Percentiles rank a stretch among this genome's conserved stretches.
Evolutionary conservation across 257 asterid genomes (phyloP).

Genomic region (Eustoma russellianum): DNA sequence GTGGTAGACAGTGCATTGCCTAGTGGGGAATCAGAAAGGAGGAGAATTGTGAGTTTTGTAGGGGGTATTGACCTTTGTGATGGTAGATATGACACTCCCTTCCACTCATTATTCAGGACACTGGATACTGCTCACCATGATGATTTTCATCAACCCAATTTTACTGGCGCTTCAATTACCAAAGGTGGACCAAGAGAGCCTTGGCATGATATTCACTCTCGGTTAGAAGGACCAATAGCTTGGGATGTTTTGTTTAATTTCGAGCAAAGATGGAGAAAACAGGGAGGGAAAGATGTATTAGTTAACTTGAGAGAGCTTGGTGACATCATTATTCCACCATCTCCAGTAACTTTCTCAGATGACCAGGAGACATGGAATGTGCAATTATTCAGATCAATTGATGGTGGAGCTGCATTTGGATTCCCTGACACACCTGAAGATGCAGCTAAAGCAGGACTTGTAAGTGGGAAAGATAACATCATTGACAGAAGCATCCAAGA

Average conservation of each 20-base stretch:
- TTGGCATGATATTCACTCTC: constrained; percentile 86
- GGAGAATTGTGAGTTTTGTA: constrained; percentile 74
- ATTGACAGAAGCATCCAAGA: constrained; percentile 84
- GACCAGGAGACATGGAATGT: constrained; percentile 78
- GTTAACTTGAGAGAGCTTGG: constrained; percentile 59
- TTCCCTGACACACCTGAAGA: constrained; percentile 75
- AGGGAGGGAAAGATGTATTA: constrained; percentile 63
- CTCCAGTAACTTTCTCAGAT: constrained; percentile 62
- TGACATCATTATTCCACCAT: constrained; percentile 49
- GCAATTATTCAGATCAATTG: constrained; percentile 75
- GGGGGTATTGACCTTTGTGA: constrained; percentile 92
- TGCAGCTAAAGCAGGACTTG: constrained; percentile 66
- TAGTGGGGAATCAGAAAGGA: constrained; percentile 22
- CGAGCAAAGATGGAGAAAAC: constrained; percentile 91
- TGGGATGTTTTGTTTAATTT: constrained; percentile 82
- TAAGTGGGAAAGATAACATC: constrained; percentile 74
- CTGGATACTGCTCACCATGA: constrained; percentile 75
- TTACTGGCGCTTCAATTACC: constrained; percentile 45
- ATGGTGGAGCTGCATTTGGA: constrained; percentile 91
- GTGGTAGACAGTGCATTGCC: constrained; percentile 65
- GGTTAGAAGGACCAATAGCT: constrained; percentile 72
- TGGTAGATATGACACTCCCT: constrained; percentile 73
- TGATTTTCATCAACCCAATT: constrained; percentile 83
- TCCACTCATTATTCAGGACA: constrained; percentile 76
- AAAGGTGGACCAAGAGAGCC: constrained; percentile 90